Percentiles rank a stretch among this genome's conserved stretches.
phyloP scores from a whole-genome alignment of 2,329 filamentous ascomycete species.

The Pseudogymnoascus sp. region DNA sequence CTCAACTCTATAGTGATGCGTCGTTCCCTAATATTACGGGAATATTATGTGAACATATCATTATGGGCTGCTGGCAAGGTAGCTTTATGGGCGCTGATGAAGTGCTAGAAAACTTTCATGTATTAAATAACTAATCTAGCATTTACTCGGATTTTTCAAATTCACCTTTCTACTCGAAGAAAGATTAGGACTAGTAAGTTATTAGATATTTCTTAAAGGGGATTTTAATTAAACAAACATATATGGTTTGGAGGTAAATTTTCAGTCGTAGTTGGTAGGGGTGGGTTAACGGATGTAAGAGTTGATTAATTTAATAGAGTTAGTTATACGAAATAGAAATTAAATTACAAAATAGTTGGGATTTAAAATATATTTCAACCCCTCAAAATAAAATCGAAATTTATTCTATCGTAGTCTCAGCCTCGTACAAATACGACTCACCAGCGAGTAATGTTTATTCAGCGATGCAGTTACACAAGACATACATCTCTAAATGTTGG shows the following conservation, averaged over 20 bases:
- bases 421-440: background rate
- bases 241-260: background rate
- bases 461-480: background rate
- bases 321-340: background rate
- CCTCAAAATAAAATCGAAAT: background rate
- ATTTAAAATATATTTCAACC: background rate
- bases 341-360: background rate
- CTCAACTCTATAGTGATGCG: slow-evolving; percentile 9
- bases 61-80: background rate
- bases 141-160: too few relatives aligned
- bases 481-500: background rate
- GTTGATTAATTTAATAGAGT: background rate
- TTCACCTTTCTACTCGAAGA: too few relatives aligned
- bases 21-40: slow-evolving; percentile 11
- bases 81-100: background rate
- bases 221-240: background rate
- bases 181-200: too few relatives aligned
- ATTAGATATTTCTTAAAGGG: background rate
- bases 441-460: background rate
- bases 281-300: background rate
- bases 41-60: slow-evolving; percentile 11
- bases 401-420: background rate
- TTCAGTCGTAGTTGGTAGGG: background rate
- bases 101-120: background rate
- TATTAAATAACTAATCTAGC: background rate